phyloP scores from a whole-genome alignment of 1,284 basidiomycete genomes.

The Cryptococcus sp. region DNA sequence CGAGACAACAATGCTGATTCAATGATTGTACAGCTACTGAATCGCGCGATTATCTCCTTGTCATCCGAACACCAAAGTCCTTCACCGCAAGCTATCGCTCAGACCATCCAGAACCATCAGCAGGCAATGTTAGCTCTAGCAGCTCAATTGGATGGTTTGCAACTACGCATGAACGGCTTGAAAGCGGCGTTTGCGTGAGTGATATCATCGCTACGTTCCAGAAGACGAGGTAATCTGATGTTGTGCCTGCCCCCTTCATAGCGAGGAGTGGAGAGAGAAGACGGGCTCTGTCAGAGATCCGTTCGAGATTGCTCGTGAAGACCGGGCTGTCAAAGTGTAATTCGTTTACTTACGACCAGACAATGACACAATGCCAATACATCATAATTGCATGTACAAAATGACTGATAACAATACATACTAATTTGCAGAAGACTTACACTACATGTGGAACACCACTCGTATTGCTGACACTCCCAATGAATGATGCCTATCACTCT shows the following conservation, averaged over 20 bases:
- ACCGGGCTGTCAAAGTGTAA: slow-evolving; percentile 24
- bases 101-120: slow-evolving; percentile 49
- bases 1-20: not conserved
- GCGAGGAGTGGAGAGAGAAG: slow-evolving; percentile 40
- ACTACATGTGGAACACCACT: no score
- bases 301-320: slow-evolving; percentile 48
- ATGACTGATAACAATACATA: no score
- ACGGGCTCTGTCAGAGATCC: slow-evolving; percentile 46
- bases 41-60: slow-evolving; percentile 37
- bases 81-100: slow-evolving; percentile 45
- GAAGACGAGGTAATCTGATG: not conserved
- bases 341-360: not conserved
- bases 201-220: not conserved
- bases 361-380: slow-evolving; percentile 1
- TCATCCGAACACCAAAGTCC: slow-evolving; percentile 31
- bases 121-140: slow-evolving; percentile 43
- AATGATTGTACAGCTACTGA: slow-evolving; percentile 33
- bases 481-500: no score
- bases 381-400: no score
- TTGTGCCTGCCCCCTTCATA: slow-evolving; percentile 9
- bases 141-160: slow-evolving; percentile 40
- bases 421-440: no score
- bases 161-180: slow-evolving; percentile 38
- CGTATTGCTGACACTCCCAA: no score
- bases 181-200: slow-evolving; percentile 38